These are phyloP conservation scores for Priceomyces haplophilus DNA, from an alignment of 805 yeast species.

Conservation along the genomic window DNA sequence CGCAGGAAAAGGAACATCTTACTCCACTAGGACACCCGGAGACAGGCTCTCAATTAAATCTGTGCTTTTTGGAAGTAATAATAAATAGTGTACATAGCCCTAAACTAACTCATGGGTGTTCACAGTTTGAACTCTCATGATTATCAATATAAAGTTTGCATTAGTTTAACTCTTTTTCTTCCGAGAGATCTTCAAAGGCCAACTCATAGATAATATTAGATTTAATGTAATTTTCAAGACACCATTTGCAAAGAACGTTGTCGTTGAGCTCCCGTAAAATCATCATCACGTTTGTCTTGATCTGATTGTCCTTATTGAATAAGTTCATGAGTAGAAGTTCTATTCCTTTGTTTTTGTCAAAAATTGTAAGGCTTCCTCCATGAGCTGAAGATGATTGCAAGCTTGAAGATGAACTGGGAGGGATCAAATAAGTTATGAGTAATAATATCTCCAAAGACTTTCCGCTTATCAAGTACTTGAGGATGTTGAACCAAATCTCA, in stretches of 20 bases:
- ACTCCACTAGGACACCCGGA: constrained; percentile 54
- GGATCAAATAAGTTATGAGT: constrained; percentile 38
- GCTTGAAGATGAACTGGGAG: constrained; percentile 39
- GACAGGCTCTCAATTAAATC: constrained; percentile 42
- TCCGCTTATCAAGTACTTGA: constrained; percentile 42
- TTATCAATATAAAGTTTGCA: not conserved
- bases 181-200: constrained; percentile 35
- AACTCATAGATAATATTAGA: constrained; percentile 39
- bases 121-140: not conserved
- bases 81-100: constrained; percentile 4
- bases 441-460: constrained; percentile 39
- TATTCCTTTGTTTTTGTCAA: constrained; percentile 44
- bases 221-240: constrained; percentile 34
- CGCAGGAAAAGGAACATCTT: constrained; percentile 66
- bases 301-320: constrained; percentile 39
- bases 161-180: constrained; percentile 3
- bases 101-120: not conserved
- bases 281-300: constrained; percentile 39
- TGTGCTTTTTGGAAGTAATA: constrained; percentile 19
- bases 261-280: constrained; percentile 43
- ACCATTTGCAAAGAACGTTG: constrained; percentile 45
- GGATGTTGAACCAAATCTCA: constrained; percentile 41
- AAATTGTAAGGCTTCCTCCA: constrained; percentile 39
- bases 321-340: constrained; percentile 40
- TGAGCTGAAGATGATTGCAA: constrained; percentile 35